Evolutionary conservation across 208 protist species (phyloP).

Genomic region (Leishmania guyanensis): DNA sequence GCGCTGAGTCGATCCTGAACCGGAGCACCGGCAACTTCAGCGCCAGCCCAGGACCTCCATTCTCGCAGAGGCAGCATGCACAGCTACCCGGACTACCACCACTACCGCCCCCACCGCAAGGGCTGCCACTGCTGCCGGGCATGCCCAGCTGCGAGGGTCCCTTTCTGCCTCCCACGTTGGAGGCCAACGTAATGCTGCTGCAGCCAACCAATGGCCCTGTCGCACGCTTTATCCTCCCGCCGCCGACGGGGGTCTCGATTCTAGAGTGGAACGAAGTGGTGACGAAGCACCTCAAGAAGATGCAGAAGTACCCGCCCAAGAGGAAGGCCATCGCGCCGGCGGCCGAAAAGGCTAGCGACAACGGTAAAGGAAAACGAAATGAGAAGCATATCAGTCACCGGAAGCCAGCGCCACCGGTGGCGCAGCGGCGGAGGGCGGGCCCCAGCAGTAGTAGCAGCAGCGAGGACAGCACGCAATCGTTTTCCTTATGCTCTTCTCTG

Average conservation of each 20-base stretch:
- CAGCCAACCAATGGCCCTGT: conserved; percentile 18
- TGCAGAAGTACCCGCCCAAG: conserved; percentile 4
- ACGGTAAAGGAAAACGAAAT: not conserved
- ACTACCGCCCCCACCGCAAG: conserved; percentile 30
- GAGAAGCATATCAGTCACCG: conserved; percentile 1
- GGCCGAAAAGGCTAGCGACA: not conserved
- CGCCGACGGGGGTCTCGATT: conserved; percentile 38
- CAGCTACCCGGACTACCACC: conserved; percentile 40
- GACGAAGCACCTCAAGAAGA: conserved; percentile 18
- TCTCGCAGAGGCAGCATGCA: not conserved
- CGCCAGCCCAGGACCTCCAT: not conserved
- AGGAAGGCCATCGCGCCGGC: not conserved
- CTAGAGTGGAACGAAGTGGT: conserved; percentile 41
- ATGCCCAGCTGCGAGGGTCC: conserved; percentile 59
- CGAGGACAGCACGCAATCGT: not conserved
- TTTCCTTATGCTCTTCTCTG: not conserved
- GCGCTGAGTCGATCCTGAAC: conserved; percentile 39
- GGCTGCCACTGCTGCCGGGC: conserved; percentile 43
- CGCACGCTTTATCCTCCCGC: conserved; percentile 42
- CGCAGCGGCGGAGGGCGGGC: not conserved
- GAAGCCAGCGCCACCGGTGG: not conserved
- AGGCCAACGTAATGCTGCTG: conserved; percentile 19
- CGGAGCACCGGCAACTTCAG: not conserved
- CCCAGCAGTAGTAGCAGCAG: not conserved
- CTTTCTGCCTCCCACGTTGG: conserved; percentile 32